phyloP scores from a whole-genome alignment of 345 rosid species.

The Gossypium ekmanianum region DNA sequence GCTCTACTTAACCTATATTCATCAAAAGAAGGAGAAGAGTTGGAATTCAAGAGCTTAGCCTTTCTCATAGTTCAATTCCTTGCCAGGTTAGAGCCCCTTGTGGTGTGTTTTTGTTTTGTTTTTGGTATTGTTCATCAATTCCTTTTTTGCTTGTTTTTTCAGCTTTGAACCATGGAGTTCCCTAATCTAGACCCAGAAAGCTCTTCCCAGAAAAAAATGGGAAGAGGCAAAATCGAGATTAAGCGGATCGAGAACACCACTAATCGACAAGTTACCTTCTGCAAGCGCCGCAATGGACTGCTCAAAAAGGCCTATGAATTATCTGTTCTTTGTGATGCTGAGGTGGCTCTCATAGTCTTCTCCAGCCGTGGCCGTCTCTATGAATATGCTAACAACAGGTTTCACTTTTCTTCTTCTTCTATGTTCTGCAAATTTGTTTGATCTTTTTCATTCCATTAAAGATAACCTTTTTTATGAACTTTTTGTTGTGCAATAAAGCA shows the following conservation, averaged over 20 bases:
- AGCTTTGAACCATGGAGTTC: slow-evolving; percentile 49
- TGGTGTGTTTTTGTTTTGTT: neutral
- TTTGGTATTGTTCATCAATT: no score
- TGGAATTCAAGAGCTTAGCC: slow-evolving; percentile 15
- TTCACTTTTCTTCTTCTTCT: neutral
- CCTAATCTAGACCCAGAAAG: slow-evolving; percentile 45
- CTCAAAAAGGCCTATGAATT: slow-evolving; percentile 84
- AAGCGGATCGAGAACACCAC: slow-evolving; percentile 79
- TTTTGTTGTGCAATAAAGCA: neutral
- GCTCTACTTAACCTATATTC: slow-evolving; percentile 13
- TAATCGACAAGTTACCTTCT: slow-evolving; percentile 83
- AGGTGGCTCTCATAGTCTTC: slow-evolving; percentile 77
- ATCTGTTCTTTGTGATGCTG: slow-evolving; percentile 80
- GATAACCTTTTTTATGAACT: neutral
- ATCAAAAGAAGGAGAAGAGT: slow-evolving; percentile 16
- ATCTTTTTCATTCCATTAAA: neutral
- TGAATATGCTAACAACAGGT: slow-evolving; percentile 86
- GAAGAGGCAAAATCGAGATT: slow-evolving; percentile 80
- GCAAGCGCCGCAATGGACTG: slow-evolving; percentile 78
- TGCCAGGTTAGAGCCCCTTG: slow-evolving; percentile 21
- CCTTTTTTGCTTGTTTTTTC: neutral
- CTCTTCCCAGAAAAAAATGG: slow-evolving; percentile 50
- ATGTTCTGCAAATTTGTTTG: neutral
- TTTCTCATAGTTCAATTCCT: neutral
- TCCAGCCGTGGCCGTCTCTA: slow-evolving; percentile 89